Evolutionary conservation across 495 filamentous ascomycete species (phyloP).

Genomic region (Trichoderma gamsii): DNA sequence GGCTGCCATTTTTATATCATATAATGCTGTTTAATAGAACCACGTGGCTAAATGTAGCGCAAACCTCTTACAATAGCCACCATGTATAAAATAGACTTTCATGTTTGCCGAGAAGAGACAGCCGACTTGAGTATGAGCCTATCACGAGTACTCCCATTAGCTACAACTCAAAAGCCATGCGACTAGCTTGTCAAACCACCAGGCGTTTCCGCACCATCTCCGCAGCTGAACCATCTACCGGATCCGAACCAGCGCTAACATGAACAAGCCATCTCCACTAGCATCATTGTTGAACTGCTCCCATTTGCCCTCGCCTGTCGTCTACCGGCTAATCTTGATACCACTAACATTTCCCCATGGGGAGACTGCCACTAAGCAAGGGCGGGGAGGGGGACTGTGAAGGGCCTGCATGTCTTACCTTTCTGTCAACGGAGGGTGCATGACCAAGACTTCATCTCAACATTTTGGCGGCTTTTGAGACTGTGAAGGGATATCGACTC

Average conservation of each 20-base stretch:
- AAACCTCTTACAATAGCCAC: not conserved
- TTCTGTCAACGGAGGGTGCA: not conserved
- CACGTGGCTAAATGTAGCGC: no score
- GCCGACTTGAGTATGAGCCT: no score
- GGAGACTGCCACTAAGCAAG: not conserved
- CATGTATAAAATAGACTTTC: not conserved
- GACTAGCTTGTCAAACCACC: not conserved
- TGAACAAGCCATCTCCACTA: not conserved
- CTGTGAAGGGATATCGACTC: not conserved
- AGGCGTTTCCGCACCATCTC: not conserved
- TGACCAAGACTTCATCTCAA: not conserved
- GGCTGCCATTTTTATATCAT: not conserved
- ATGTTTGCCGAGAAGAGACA: not conserved
- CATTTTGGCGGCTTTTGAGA: not conserved
- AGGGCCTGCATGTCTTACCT: not conserved
- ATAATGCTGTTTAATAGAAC: not conserved
- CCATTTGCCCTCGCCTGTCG: not conserved
- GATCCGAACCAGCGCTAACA: not conserved
- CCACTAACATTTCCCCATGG: not conserved
- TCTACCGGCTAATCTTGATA: not conserved
- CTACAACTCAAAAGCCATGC: slow-evolving; percentile 7
- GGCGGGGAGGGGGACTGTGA: not conserved
- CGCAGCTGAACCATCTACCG: not conserved
- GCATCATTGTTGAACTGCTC: not conserved
- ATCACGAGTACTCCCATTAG: no score